phyloP scores from a whole-genome alignment of 805 yeast species.

The Metschnikowia baotianmanensis region DNA sequence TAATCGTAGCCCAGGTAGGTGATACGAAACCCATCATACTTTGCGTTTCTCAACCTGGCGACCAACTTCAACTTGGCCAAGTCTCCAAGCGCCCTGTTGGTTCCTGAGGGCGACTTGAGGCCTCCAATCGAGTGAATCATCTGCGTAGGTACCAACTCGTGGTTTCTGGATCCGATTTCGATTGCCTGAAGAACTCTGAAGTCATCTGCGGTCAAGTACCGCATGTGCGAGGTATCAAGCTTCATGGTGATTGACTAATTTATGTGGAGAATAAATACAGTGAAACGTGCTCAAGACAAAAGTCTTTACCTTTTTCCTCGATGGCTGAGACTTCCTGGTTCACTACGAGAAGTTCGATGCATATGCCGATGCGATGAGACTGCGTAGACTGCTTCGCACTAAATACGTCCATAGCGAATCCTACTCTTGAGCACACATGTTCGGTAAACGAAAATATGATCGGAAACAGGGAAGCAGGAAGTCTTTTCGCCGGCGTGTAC shows the following conservation, averaged over 20 bases:
- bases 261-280: no score
- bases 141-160: constrained; percentile 89
- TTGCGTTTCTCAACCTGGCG: constrained; percentile 80
- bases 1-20: constrained; percentile 91
- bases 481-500: constrained; percentile 9
- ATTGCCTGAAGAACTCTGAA: constrained; percentile 85
- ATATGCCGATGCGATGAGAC: constrained; percentile 1
- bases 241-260: constrained; percentile 56
- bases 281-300: neutral
- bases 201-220: constrained; percentile 88
- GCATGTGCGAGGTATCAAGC: constrained; percentile 88
- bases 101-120: constrained; percentile 68
- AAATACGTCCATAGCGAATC: neutral
- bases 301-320: neutral
- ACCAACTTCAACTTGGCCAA: constrained; percentile 83
- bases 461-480: constrained; percentile 10
- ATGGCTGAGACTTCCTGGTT: no score
- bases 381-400: neutral
- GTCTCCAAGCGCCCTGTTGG: constrained; percentile 76
- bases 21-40: constrained; percentile 90
- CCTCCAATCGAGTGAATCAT: constrained; percentile 81
- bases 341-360: neutral
- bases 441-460: constrained; percentile 12
- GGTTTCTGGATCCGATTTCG: constrained; percentile 88
- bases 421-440: constrained; percentile 6